Conservation (phyloP, 192 early-diverging fungal genomes). For the Gryganskiella cystojenkinii region DNA sequence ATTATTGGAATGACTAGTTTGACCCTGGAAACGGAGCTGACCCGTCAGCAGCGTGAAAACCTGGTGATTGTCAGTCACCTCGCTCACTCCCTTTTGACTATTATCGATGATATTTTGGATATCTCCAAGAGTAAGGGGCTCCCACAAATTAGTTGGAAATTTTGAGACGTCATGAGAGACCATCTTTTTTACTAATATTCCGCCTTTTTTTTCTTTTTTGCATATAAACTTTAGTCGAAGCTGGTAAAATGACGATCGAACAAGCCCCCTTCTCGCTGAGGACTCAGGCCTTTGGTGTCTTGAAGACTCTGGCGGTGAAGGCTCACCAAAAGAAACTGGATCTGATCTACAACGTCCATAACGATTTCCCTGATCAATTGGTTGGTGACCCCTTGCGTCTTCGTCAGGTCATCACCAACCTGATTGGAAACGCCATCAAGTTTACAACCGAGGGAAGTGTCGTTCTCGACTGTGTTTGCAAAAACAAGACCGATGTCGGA, state of each 20-base stretch:
- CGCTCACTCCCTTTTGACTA: constrained; percentile 76
- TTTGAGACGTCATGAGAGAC: too few species aligned
- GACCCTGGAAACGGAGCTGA: constrained; percentile 81
- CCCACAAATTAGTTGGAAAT: not conserved
- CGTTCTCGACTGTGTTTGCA: constrained; percentile 62
- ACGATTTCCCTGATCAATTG: constrained; percentile 73
- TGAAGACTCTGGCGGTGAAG: constrained; percentile 79
- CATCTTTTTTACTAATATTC: not conserved
- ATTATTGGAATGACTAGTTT: constrained; percentile 82
- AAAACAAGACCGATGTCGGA: constrained; percentile 41
- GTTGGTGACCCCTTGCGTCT: constrained; percentile 81
- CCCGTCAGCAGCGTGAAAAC: constrained; percentile 83
- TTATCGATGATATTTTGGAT: constrained; percentile 90
- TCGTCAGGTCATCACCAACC: constrained; percentile 84
- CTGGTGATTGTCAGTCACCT: constrained; percentile 80
- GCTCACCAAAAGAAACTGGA: constrained; percentile 79
- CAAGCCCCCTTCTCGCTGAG: constrained; percentile 74
- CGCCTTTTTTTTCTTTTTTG: not conserved
- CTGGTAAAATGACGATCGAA: constrained; percentile 85
- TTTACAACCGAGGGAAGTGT: constrained; percentile 84
- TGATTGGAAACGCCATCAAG: constrained; percentile 89
- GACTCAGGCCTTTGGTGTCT: constrained; percentile 69
- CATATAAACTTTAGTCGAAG: constrained; percentile 65
- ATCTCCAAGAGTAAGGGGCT: constrained; percentile 71
- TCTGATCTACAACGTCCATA: constrained; percentile 74